Base-by-base conservation (phyloP, 805 yeast genomes). In the Candida taoyuanica region DNA sequence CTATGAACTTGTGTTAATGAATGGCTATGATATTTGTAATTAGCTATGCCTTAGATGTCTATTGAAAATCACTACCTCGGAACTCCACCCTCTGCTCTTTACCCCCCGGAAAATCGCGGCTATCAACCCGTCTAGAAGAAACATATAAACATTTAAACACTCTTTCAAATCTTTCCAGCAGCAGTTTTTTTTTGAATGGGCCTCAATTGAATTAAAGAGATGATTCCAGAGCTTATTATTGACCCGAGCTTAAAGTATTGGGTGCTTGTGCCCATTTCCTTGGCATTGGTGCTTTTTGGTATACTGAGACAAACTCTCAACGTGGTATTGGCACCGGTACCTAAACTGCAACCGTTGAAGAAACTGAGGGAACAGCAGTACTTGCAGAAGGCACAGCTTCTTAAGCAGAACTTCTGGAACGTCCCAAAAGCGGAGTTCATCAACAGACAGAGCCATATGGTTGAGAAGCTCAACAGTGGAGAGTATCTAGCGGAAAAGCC, bases 251-350 rank as follows among this genome's bases (percentile, higher is more conserved):
- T 93, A 44, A 81, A 84, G 57, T 74, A 78, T 51, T 91, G 98
- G 97, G 98, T 88, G 21, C 67, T 93, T 14, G 59, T 87, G 25
- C 98, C 98, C 17, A 89, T 93, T 31, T 78, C 95, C 5, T 56
- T 83, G 16, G 95, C 88, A 16, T 88, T 93, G 95, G 81, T 93
- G 9, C 62, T 89, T 40, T 87, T 87, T 5, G 96, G 96, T 7
- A 60, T 91, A 15, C 60, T 87, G 19, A 71, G 96, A 39, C 80
- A 84, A 37, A 77, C 81, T 52, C 68, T 81, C 8, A 77, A 87
- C 29, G 59, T 67, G 13, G 62, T 88, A 18, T 63, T 87, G 7
- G 72, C 74, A 32, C 86, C 35, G 59, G 67, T 24, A 1, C 77
- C 80, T 4, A 80, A 76, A 48, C 64, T 73, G 16, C 74, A 68